Base-by-base conservation (phyloP, 768 basidiomycete genomes). In the Psilocybe subaeruginosa region DNA sequence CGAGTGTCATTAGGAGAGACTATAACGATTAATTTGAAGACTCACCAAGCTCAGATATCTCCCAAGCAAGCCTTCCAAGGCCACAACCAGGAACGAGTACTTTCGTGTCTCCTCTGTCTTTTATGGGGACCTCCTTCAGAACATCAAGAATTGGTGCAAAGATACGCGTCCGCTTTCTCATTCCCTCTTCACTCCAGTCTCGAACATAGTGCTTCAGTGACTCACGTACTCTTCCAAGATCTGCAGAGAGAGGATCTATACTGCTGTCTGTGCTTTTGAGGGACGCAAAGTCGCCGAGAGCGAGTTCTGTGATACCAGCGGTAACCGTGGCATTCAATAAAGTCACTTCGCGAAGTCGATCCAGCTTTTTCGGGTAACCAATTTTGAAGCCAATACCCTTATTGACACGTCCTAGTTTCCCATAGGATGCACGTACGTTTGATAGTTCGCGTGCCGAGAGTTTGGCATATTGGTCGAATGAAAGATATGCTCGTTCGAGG, bases 11-110 rank as follows among this genome's bases (percentile, higher is more conserved):
- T 58, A 51, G 50, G 47, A 39, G 1, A 7, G 4, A n/a, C 49
- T 17, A 43, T 46, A 23, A 60, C 23, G 19, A 59, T 14, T 29
- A 16, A 19, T 51, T 7, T 8, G 41, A 45, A 31, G 14, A 66
- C 77, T 14, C 69, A 85, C 86, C 88, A 5, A 86, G 77, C 58
- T 82, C 68, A 3, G 87, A 83, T 43, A 89, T 82, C 69, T 91
- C 88, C 85, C 87, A 89, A 50, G 88, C 85, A 4, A 91, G 74
- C 52, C 89, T 75, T 6, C 85, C 86, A 9, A 91, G 73, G 0
- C 89, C 88, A 57, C 81, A 80, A 0, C 88, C 89, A 4, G 88
- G 88, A 3, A 89, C 82, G 0, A 91, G 81, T 0, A 90, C 80
- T 19, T 72, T 79, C 69, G 72, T 77, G 0, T 52, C 58, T 17